Percentiles rank a stretch among this genome's conserved stretches.
Evolutionary conservation across 2,329 filamentous ascomycete genomes (phyloP).

Genomic region (Cercospora janseana): DNA sequence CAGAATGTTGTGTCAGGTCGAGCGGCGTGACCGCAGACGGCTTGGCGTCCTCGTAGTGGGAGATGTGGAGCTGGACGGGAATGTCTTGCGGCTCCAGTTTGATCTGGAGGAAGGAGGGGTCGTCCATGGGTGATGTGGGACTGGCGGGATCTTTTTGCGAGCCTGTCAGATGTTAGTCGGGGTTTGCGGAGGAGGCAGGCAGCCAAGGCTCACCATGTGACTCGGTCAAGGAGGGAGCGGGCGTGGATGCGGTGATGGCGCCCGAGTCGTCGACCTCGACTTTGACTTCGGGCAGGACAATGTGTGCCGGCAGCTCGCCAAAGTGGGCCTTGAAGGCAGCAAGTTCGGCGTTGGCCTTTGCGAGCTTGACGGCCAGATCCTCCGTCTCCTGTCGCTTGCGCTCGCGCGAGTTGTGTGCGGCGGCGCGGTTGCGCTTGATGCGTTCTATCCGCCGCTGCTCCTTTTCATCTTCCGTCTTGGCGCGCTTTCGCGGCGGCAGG

Average conservation of each 20-base stretch:
- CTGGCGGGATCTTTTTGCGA: constrained; percentile 29
- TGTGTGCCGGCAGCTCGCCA: constrained; percentile 34
- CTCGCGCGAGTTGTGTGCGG: constrained; percentile 93
- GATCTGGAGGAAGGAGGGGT: constrained; percentile 29
- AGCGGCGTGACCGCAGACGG: constrained; percentile 55
- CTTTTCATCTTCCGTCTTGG: constrained; percentile 98
- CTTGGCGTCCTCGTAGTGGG: constrained; percentile 39
- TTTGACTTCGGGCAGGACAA: constrained; percentile 37
- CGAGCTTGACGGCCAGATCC: constrained; percentile 60
- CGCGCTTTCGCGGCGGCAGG: constrained; percentile 90
- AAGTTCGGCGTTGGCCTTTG: constrained; percentile 35
- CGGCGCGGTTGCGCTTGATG: constrained; percentile 91
- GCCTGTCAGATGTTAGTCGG: constrained; percentile 6
- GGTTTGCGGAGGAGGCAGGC: not conserved
- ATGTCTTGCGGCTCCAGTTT: constrained; percentile 36
- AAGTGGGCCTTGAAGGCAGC: constrained; percentile 35
- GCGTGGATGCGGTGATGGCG: constrained; percentile 24
- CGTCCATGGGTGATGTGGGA: constrained; percentile 31
- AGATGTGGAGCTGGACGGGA: constrained; percentile 27
- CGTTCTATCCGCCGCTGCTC: constrained; percentile 96
- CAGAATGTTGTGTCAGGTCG: constrained; percentile 99
- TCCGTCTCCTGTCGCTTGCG: constrained; percentile 90
- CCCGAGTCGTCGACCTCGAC: constrained; percentile 27
- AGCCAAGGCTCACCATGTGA: constrained; percentile 23
- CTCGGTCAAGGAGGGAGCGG: constrained; percentile 33